Conservation (phyloP, 2,329 filamentous ascomycete species). For the Colletotrichum costaricense region DNA sequence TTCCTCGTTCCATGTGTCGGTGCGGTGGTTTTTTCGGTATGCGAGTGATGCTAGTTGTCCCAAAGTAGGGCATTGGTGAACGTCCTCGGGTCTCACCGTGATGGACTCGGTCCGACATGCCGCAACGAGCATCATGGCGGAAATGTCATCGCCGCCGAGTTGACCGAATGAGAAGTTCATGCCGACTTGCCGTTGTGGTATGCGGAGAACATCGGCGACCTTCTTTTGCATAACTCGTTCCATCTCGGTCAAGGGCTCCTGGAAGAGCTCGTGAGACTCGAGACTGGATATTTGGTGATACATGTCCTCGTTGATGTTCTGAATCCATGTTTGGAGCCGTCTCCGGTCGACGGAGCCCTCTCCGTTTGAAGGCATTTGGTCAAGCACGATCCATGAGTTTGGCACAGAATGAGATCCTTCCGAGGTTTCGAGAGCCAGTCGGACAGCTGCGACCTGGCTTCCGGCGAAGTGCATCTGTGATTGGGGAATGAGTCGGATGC, state of each 20-base stretch:
- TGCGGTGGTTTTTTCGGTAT: conserved; percentile 44
- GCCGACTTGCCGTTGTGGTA: conserved; percentile 52
- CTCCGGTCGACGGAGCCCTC: conserved; percentile 54
- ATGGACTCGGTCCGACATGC: conserved; percentile 52
- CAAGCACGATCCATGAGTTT: conserved; percentile 60
- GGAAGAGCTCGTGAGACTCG: conserved; percentile 48
- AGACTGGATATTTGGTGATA: conserved; percentile 59
- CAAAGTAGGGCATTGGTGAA: conserved; percentile 50
- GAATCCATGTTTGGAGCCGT: conserved; percentile 63
- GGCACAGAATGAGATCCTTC: conserved; percentile 49
- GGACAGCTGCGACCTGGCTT: conserved; percentile 53
- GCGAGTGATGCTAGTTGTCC: conserved; percentile 52
- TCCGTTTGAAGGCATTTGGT: conserved; percentile 56
- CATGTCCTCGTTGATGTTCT: conserved; percentile 61
- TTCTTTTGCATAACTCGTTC: conserved; percentile 53
- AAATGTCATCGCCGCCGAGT: conserved; percentile 53
- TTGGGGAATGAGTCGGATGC: conserved; percentile 48
- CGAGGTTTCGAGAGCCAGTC: conserved; percentile 43
- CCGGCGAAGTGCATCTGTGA: conserved; percentile 54
- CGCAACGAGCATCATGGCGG: conserved; percentile 52
- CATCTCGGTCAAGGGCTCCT: conserved; percentile 49
- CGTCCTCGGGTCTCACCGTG: conserved; percentile 48
- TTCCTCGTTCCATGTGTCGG: conserved; percentile 47
- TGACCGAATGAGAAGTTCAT: conserved; percentile 55
- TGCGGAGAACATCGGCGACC: conserved; percentile 50